These are phyloP conservation scores for Exophiala aquamarina DNA, from an alignment of 2,329 filamentous ascomycete genomes.

Conservation along the genomic window DNA sequence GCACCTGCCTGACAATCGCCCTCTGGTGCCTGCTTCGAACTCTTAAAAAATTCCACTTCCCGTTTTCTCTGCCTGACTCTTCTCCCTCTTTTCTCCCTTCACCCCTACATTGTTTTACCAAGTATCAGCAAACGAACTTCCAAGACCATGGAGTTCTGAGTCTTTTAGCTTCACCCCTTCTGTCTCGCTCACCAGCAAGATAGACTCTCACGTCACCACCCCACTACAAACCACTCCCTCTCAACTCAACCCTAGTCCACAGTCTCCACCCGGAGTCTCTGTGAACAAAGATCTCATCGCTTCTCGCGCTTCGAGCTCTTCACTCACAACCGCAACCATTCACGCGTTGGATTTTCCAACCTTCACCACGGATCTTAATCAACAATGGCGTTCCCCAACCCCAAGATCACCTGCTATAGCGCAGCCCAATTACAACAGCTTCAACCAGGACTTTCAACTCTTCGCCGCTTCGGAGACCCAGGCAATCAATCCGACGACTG, in stretches of 20 bases:
- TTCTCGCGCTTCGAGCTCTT: conserved; percentile 29
- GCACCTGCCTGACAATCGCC: not conserved
- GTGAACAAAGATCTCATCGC: conserved; percentile 32
- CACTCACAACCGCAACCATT: conserved; percentile 34
- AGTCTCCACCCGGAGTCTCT: conserved; percentile 33
- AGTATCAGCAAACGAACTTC: conserved; percentile 27
- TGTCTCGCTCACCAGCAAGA: conserved; percentile 33
- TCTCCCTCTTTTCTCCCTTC: conserved; percentile 16
- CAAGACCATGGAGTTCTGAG: conserved; percentile 33
- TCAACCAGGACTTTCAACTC: conserved; percentile 36
- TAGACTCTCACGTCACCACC: conserved; percentile 25
- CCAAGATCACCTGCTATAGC: conserved; percentile 33
- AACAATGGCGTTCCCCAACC: conserved; percentile 35
- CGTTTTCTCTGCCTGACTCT: conserved; percentile 25
- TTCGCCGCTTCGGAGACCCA: conserved; percentile 30
- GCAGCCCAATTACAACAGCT: conserved; percentile 25
- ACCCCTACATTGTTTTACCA: conserved; percentile 16
- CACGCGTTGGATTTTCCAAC: conserved; percentile 32
- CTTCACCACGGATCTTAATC: conserved; percentile 38
- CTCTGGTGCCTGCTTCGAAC: too few relatives aligned
- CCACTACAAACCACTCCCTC: conserved; percentile 22
- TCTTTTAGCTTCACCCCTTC: conserved; percentile 16
- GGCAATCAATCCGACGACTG: conserved; percentile 19
- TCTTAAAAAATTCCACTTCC: not conserved
- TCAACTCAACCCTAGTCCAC: conserved; percentile 29